phyloP scores from a whole-genome alignment of 2,329 filamentous ascomycete genomes.

The Colletotrichum theobromicola region DNA sequence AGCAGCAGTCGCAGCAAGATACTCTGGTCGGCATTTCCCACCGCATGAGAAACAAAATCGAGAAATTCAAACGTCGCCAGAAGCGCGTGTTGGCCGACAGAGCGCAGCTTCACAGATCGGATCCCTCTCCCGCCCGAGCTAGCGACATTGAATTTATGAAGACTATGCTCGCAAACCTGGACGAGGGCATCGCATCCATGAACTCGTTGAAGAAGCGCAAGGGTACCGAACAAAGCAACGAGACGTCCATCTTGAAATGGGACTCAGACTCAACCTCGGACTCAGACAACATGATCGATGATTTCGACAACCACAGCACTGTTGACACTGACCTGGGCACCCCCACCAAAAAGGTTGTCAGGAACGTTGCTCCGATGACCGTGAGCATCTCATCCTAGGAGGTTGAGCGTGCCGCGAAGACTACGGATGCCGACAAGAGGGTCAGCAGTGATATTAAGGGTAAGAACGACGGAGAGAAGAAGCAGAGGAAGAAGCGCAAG shows the following conservation, averaged over 20 bases:
- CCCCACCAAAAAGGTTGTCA: background rate
- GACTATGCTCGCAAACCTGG: background rate
- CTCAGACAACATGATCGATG: background rate
- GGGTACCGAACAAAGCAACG: background rate
- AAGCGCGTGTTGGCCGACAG: background rate
- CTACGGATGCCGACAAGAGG: background rate
- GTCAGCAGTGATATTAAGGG: background rate
- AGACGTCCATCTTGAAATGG: background rate
- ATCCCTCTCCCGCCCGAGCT: background rate
- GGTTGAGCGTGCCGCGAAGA: background rate
- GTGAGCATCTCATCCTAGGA: background rate
- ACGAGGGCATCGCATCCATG: background rate
- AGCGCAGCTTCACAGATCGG: background rate
- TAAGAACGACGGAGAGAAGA: background rate
- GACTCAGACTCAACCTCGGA: background rate
- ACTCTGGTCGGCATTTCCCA: background rate
- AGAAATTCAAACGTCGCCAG: slow-evolving; percentile 1
- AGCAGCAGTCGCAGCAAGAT: background rate
- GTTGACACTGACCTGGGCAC: background rate
- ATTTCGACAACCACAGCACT: background rate
- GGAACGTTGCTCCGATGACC: background rate
- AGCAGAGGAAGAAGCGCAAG: background rate
- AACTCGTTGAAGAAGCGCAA: background rate
- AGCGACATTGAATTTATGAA: background rate
- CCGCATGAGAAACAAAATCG: background rate